Base-by-base conservation (phyloP, 805 yeast genomes). In the Soucietia sequanensis region DNA sequence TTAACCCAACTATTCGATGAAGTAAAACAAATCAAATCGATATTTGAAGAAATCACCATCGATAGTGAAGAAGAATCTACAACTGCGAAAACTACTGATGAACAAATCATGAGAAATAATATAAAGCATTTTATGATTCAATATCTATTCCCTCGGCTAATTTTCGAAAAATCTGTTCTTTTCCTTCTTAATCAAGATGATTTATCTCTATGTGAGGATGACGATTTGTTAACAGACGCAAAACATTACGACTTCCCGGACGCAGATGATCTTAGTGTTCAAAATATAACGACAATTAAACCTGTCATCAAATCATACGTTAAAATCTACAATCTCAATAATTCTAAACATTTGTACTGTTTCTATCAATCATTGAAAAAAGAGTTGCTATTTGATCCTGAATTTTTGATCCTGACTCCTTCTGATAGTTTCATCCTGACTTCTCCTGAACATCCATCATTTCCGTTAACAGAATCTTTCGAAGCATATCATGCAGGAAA, bases 301-400 rank as follows among this genome's bases (percentile, higher is more conserved):
- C 18, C 20, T 9, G 16, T 19, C 10, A 8, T 17, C 18, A 7
- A 7, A 14, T 12, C 30, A 10, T 27, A 27, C 18, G 14, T 17
- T 6, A 17, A 14, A 17, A 6, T 27, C 16, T 27, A 7, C 30
- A 6, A 14, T 5, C 5, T 15, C 19, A 27, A 27, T 17, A 9
- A 9, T 5, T 6, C 7, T 8, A 15, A 15, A 9, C 18, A 27
- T 8, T 17, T 15, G 11, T 17, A 27, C 14, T 27, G 20, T 17
- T 27, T 27, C 8, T 27, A 27, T 13, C 30, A 7, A 12, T 12
- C 19, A 8, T 15, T 27, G 13, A 7, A 27, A n/a, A 27, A 27
- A 13, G 30, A 27, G 13, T 17, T 27, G 10, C n/a, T 27, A 7
- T 27, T 27, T n/a, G 30, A 27, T 27, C 30, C 30, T 11, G 30